Percentiles rank a stretch among this genome's conserved stretches.
These are phyloP conservation scores for Ruellia speciosa DNA, from an alignment of 305 asterid genomes.

Conservation along the genomic window DNA sequence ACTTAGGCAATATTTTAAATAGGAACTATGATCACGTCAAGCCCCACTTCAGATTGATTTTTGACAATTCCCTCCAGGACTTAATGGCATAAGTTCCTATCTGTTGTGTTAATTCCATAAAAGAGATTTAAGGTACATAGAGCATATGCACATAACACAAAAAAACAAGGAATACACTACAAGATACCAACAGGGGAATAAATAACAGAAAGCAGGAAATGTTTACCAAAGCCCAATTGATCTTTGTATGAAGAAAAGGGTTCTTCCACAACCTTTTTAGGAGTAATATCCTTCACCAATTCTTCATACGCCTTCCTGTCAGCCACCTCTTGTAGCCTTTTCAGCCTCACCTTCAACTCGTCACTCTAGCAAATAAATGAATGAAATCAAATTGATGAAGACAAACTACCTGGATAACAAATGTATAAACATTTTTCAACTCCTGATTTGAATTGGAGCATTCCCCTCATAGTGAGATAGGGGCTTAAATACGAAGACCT, in stretches of 20 bases:
- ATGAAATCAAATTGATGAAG: background rate
- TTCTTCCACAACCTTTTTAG: constrained; percentile 50
- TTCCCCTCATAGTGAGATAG: too few species aligned
- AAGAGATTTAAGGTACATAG: background rate
- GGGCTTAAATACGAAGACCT: too few species aligned
- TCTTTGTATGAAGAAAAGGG: constrained; percentile 95
- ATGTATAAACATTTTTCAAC: background rate
- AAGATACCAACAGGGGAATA: background rate
- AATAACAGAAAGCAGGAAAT: constrained; percentile 1
- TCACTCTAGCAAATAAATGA: constrained; percentile 38
- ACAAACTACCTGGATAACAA: background rate
- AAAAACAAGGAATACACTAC: background rate
- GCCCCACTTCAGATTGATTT: background rate
- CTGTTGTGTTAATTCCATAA: background rate
- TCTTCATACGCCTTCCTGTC: constrained; percentile 81
- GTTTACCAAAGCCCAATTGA: constrained; percentile 83
- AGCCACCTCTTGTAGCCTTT: constrained; percentile 55
- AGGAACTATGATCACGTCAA: background rate
- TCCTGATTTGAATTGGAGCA: too few species aligned
- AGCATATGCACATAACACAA: constrained; percentile 4
- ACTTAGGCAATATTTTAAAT: background rate
- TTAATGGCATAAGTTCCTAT: background rate
- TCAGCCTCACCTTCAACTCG: constrained; percentile 66
- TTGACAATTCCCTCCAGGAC: background rate
- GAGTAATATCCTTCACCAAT: constrained; percentile 87